Base-by-base conservation (phyloP, 768 basidiomycete species). In the Russula sp. region DNA sequence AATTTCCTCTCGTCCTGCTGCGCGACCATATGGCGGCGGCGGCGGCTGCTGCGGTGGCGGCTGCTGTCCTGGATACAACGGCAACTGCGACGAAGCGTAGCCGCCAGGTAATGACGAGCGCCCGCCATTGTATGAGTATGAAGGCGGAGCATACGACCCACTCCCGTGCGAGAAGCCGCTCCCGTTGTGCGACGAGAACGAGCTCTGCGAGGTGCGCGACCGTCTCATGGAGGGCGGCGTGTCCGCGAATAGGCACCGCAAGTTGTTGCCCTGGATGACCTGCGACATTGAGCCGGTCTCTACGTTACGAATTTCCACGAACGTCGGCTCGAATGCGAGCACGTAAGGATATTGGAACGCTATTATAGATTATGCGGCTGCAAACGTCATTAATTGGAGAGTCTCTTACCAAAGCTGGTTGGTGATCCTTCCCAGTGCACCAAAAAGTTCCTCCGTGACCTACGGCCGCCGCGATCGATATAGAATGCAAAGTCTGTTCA, bases 341-440 rank as follows among this genome's bases (percentile, higher is more conserved):
- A 98, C 92, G 73, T 94, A 99, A 1, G 97, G 96, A 75, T 94
- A 95, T 71, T 94, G 91, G 13, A 98, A 83, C 2, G 96, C 96
- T 98, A n/a, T n/a, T 37, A n/a, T 55, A 55, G 27, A n/a, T 52
- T 50, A 6, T 44, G 52, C 10, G 14, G 57, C 55, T 20, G 40
- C 54, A 34, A 8, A 37, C 35, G 32, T 48, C 18, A 22, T 18
- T 20, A 11, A 37, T 20, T 31, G 18, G 67, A 42, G 18, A 10
- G 2, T n/a, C 3, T 77, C 91, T 71, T 73, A 97, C 96, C 97
- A 70, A 99, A 98, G 42, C 89, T 88, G 6, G 92, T 91, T 0
- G 97, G 97, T 48, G 79, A 80, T 9, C 97, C 97, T 75, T 98
- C 96, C 97, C 97, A 99, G 66, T 91, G 82, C 14, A 98, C 91